Percentiles rank a stretch among this genome's conserved stretches.
Evolutionary conservation across 208 protist species (phyloP).

Genomic region (Acanthamoeba pearcei): DNA sequence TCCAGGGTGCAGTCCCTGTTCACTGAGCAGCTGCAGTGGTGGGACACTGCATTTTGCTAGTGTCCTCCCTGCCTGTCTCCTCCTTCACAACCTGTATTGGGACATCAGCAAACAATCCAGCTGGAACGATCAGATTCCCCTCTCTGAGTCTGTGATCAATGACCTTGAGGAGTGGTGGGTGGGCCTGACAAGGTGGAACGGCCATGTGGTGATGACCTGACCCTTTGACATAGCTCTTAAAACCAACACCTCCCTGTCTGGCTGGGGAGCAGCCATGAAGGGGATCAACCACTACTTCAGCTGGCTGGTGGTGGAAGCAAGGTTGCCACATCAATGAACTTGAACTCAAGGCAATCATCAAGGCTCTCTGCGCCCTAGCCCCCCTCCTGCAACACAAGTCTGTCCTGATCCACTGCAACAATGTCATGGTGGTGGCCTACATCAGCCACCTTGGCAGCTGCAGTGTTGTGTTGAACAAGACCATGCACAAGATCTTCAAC

Average conservation of each 20-base stretch:
- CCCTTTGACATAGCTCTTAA: neutral
- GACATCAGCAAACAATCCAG: neutral
- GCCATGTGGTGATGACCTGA: neutral
- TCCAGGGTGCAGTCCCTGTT: neutral
- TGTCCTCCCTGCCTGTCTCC: neutral
- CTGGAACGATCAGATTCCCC: neutral
- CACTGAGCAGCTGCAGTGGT: neutral
- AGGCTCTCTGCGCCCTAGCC: neutral
- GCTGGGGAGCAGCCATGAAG: neutral
- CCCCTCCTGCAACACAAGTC: neutral
- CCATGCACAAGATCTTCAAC: neutral
- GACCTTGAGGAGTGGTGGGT: neutral
- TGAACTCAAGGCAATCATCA: neutral
- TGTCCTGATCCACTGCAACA: neutral
- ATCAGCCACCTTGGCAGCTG: too few relatives aligned
- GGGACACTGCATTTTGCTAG: neutral
- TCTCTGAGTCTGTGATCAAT: neutral
- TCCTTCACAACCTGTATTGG: neutral
- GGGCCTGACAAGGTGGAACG: neutral
- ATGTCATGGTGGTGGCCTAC: too few relatives aligned
- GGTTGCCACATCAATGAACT: neutral
- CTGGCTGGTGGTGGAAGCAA: too few relatives aligned
- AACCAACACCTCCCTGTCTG: neutral
- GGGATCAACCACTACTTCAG: too few relatives aligned
- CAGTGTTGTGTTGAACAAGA: too few relatives aligned